A percentile compares a stretch with the other conserved stretches of the same genome.
Evolutionary conservation across 2,329 filamentous ascomycete genomes (phyloP).

Genomic region (Pseudogymnoascus sp.): DNA sequence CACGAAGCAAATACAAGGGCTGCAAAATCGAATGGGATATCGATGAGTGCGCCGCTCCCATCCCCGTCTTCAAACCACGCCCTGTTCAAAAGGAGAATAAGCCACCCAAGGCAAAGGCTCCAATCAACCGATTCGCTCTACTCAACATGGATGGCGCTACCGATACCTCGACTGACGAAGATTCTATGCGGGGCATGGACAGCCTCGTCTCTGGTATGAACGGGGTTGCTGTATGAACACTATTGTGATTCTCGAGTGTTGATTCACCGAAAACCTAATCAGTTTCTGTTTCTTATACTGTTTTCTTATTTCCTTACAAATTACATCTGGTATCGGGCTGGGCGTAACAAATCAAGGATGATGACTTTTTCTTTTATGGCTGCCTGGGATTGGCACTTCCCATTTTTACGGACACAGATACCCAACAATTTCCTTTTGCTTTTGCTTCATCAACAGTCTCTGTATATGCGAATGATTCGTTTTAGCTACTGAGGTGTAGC

Average conservation of each 20-base stretch:
- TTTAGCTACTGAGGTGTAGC: neutral
- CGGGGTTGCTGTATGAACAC: neutral
- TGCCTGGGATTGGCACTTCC: neutral
- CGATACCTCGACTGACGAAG: neutral
- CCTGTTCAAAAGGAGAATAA: conserved; percentile 22
- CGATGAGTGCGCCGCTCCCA: conserved; percentile 57
- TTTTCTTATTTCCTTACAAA: neutral
- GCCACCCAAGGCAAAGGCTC: conserved; percentile 30
- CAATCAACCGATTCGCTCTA: conserved; percentile 53
- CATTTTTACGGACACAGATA: neutral
- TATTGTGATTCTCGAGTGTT: neutral
- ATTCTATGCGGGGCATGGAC: neutral
- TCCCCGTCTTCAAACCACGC: conserved; percentile 16
- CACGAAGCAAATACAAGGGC: conserved; percentile 56
- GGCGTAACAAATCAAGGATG: neutral
- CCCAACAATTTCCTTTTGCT: neutral
- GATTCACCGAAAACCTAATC: neutral
- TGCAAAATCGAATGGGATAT: conserved; percentile 60
- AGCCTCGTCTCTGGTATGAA: neutral
- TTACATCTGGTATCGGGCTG: neutral
- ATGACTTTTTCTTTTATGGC: neutral
- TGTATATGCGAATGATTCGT: neutral
- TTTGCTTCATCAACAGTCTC: neutral
- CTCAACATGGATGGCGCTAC: conserved; percentile 40
- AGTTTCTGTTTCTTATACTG: neutral